These are phyloP conservation scores for Lachancea sp. DNA, from an alignment of 805 yeast species.

Conservation along the genomic window DNA sequence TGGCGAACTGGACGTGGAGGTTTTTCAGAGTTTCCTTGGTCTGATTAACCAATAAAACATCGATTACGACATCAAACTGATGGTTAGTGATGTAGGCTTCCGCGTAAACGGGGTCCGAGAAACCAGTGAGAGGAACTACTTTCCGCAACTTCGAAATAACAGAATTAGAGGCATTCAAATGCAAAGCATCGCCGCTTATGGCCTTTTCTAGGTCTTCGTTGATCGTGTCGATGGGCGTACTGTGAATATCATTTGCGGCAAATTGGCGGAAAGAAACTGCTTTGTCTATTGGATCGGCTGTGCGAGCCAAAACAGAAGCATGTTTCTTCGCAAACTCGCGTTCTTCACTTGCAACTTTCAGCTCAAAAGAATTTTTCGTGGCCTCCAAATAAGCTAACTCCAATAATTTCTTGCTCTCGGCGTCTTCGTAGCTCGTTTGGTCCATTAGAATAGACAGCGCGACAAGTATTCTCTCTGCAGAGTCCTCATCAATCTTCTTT, in stretches of 20 bases:
- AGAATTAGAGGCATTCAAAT: conserved; percentile 47
- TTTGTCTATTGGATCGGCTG: conserved; percentile 74
- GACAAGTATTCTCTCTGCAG: conserved; percentile 88
- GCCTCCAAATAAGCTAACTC: conserved; percentile 78
- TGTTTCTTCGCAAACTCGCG: conserved; percentile 49
- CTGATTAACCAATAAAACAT: conserved; percentile 90
- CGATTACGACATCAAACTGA: conserved; percentile 92
- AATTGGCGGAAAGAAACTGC: conserved; percentile 75
- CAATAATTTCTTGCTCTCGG: conserved; percentile 36
- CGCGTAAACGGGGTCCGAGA: conserved; percentile 95
- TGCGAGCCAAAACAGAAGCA: conserved; percentile 51
- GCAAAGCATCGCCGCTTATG: conserved; percentile 36
- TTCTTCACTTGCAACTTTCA: conserved; percentile 58
- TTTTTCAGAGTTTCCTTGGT: conserved; percentile 87
- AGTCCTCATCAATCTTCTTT: conserved; percentile 88
- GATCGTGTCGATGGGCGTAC: conserved; percentile 37
- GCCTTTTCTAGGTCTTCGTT: conserved; percentile 59
- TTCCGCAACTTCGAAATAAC: conserved; percentile 76
- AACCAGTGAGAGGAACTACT: conserved; percentile 93
- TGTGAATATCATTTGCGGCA: conserved; percentile 38
- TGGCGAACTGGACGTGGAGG: conserved; percentile 88
- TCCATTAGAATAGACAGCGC: conserved; percentile 64
- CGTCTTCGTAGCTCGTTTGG: conserved; percentile 49
- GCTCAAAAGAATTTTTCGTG: conserved; percentile 76
- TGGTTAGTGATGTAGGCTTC: conserved; percentile 96